phyloP scores from a whole-genome alignment of 225 moss, liverwort and hornwort species.

The Thuidium tamariscinum region DNA sequence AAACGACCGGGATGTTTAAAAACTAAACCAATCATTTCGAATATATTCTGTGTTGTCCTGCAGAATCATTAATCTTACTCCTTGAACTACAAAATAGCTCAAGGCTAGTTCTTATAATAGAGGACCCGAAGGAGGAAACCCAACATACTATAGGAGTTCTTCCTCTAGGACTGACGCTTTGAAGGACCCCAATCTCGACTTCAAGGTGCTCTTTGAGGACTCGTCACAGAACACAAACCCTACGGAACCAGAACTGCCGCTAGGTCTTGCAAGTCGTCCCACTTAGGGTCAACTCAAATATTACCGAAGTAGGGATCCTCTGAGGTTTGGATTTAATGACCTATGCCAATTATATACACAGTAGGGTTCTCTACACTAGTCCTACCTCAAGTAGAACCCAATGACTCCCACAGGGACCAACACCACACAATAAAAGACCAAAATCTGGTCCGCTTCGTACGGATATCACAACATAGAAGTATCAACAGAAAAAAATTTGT shows the following conservation, averaged over 20 bases:
- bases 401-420: neutral
- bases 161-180: neutral
- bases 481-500: neutral
- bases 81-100: neutral
- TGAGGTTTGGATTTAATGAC: neutral
- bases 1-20: neutral
- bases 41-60: neutral
- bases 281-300: neutral
- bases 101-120: neutral
- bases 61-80: neutral
- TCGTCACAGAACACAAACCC: neutral
- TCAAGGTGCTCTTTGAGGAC: neutral
- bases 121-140: neutral
- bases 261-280: neutral
- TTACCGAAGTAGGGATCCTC: neutral
- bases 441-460: neutral
- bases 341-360: neutral
- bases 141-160: neutral
- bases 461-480: neutral
- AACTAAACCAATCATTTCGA: neutral
- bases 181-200: neutral
- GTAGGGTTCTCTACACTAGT: too few relatives aligned
- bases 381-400: neutral
- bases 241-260: neutral
- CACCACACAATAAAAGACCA: neutral